phyloP scores from a whole-genome alignment of 2,329 filamentous ascomycete genomes.

The Myriangium duriaei region DNA sequence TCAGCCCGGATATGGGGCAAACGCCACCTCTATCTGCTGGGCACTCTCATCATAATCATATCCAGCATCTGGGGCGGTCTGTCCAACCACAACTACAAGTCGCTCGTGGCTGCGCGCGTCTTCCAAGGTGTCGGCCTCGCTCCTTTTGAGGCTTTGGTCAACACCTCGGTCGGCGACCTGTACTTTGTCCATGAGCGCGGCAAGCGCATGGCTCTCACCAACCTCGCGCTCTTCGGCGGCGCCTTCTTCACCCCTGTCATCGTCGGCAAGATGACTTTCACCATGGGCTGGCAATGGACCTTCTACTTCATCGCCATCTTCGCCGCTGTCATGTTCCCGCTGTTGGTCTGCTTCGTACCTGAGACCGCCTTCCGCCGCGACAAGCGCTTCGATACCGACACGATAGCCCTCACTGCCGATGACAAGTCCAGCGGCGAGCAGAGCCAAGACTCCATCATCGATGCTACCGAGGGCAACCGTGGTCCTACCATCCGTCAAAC shows the following conservation, averaged over 20 bases:
- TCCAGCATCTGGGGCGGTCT: conserved; percentile 70
- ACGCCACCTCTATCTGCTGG: conserved; percentile 72
- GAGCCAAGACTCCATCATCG: conserved; percentile 4
- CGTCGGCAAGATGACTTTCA: conserved; percentile 70
- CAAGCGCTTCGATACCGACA: conserved; percentile 56
- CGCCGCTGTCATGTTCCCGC: conserved; percentile 53
- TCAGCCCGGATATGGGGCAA: conserved; percentile 87
- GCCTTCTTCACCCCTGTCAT: conserved; percentile 76
- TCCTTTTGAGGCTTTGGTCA: conserved; percentile 82
- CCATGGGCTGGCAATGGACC: conserved; percentile 71
- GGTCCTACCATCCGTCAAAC: conserved; percentile 5
- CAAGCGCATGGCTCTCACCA: conserved; percentile 72
- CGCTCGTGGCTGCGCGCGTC: conserved; percentile 64
- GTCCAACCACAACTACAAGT: conserved; percentile 53
- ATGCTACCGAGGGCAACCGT: conserved; percentile 32
- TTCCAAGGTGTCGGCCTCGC: conserved; percentile 79
- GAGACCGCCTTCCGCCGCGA: conserved; percentile 70
- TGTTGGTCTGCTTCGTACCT: conserved; percentile 67
- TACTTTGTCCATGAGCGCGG: conserved; percentile 79
- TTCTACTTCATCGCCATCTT: conserved; percentile 88
- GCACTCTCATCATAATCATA: conserved; percentile 58
- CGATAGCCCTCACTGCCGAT: conserved; percentile 17
- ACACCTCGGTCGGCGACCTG: conserved; percentile 77
- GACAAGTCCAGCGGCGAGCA: conserved; percentile 5
- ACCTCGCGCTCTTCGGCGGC: conserved; percentile 57